These are phyloP conservation scores for Zygnema cylindricum DNA, from an alignment of 139 green algal species.

Conservation along the genomic window DNA sequence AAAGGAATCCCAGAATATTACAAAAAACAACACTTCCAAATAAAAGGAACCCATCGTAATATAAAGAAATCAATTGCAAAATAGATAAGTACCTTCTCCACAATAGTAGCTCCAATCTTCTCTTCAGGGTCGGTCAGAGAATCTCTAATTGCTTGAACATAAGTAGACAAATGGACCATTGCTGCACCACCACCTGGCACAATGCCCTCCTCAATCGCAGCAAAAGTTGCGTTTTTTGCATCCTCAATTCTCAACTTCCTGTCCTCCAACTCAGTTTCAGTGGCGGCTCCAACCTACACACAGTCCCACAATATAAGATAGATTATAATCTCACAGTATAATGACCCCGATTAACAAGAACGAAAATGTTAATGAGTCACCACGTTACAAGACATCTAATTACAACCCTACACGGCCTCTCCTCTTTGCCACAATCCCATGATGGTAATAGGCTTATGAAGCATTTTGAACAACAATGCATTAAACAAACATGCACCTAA, in stretches of 20 bases:
- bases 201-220: slow-evolving; percentile 93
- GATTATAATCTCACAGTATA: too few species aligned
- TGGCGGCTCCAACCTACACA: slow-evolving; percentile 91
- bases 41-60: neutral
- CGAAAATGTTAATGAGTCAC: too few species aligned
- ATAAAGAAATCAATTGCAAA: too few species aligned
- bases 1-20: neutral
- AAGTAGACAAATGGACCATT: slow-evolving; percentile 89
- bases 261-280: slow-evolving; percentile 98
- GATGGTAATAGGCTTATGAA: too few species aligned
- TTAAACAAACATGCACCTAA: too few species aligned
- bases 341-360: too few species aligned
- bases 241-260: slow-evolving; percentile 98
- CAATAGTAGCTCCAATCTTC: slow-evolving; percentile 90
- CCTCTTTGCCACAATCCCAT: too few species aligned
- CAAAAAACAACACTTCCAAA: neutral
- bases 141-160: slow-evolving; percentile 83
- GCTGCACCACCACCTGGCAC: slow-evolving; percentile 90
- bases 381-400: too few species aligned
- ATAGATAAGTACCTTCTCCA: slow-evolving; percentile 77
- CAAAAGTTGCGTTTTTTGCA: slow-evolving; percentile 99
- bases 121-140: slow-evolving; percentile 87
- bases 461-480: too few species aligned
- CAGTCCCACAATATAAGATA: too few species aligned
- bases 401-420: too few species aligned